Evolutionary conservation across 306 rosid genomes (phyloP).

Genomic region (Purshia tridentata): DNA sequence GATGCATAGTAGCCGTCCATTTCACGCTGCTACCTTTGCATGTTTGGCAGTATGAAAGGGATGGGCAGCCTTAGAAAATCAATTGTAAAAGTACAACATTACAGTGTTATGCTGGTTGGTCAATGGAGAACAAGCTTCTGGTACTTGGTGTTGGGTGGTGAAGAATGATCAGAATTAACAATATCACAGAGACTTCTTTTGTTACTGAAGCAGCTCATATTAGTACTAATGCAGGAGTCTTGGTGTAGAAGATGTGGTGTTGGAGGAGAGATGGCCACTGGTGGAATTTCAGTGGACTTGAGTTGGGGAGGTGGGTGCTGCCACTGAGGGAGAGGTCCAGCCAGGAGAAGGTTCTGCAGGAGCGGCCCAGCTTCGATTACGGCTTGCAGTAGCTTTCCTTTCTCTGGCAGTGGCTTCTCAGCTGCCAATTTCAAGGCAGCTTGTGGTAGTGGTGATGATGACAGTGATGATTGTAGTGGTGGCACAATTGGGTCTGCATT

Average conservation of each 20-base stretch:
- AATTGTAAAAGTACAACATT: slow-evolving; percentile 30
- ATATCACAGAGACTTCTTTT: slow-evolving; percentile 43
- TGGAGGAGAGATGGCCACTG: slow-evolving; percentile 50
- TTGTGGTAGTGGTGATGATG: slow-evolving; percentile 28
- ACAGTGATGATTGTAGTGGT: slow-evolving; percentile 10
- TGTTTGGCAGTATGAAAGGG: slow-evolving; percentile 32
- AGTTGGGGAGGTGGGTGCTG: slow-evolving; percentile 87
- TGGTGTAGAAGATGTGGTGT: slow-evolving; percentile 15
- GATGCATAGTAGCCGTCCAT: slow-evolving; percentile 34
- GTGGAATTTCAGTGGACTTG: slow-evolving; percentile 68
- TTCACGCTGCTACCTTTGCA: slow-evolving; percentile 35
- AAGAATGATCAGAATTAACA: slow-evolving; percentile 15
- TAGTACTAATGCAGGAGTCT: slow-evolving; percentile 22
- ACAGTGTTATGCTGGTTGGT: background rate
- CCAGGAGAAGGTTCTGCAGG: slow-evolving; percentile 70
- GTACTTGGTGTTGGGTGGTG: slow-evolving; percentile 37
- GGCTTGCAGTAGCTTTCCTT: slow-evolving; percentile 76
- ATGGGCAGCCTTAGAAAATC: slow-evolving; percentile 36
- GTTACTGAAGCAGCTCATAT: slow-evolving; percentile 22
- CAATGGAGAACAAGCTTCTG: slow-evolving; percentile 34
- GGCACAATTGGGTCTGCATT: slow-evolving; percentile 26
- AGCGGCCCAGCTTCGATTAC: slow-evolving; percentile 91
- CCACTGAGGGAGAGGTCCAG: slow-evolving; percentile 92
- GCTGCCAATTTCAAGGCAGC: slow-evolving; percentile 31
- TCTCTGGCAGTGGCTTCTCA: slow-evolving; percentile 69